Evolutionary conservation across 176 grass and related monocot genomes (phyloP), one percentile per base, ranked within the genome.

Genomic region (Triticum turgidum): DNA sequence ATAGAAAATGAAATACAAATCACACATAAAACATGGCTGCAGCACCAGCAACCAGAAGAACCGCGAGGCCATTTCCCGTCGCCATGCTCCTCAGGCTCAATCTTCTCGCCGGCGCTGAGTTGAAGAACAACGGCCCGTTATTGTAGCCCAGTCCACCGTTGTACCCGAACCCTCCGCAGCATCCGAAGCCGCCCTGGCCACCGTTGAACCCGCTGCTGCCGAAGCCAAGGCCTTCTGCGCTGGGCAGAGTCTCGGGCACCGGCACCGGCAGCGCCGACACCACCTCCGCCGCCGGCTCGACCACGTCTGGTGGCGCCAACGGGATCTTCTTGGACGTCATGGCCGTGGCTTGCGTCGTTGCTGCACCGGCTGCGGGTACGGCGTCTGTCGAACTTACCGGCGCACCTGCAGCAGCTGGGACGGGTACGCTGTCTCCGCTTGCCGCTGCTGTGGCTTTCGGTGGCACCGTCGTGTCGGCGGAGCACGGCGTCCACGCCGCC

Each of bases 251-350:
- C 47, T 90, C 89, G 1, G 89, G 84, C 24, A 81, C 82, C 1
- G 89, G 89, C 42, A 79, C 59, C 10, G 89, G 89, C 44, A 90
- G 58, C 4, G 89, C 89, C 0, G 79, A 58, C 13, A 15, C 73
- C 52, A 86, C 84, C 80, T 86, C 65, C 9, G 84, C 74, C 1
- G 58, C 89, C 1, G 89, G 89, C 11, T 56, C 6, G 24, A 83
- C 32, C 10, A 64, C 73, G 4, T 80, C 76, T 0, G 38, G 72
- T 9, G 64, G 3, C 1, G 65, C 41, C 22, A 79, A 1, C 0
- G 89, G 89, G 58, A 87, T 65, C 89, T 90, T 90, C 80, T 90
- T 66, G 0, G 80, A 41, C 0, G 14, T 17, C 2, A 7, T 62
- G 1, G 47, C 17, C 4, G 38, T 5, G 1, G 29, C 5, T 8